A percentile compares a stretch with the other conserved stretches of the same genome.
These are phyloP conservation scores for Fragaria ananassa DNA, from an alignment of 306 rosid genomes.

Conservation along the genomic window DNA sequence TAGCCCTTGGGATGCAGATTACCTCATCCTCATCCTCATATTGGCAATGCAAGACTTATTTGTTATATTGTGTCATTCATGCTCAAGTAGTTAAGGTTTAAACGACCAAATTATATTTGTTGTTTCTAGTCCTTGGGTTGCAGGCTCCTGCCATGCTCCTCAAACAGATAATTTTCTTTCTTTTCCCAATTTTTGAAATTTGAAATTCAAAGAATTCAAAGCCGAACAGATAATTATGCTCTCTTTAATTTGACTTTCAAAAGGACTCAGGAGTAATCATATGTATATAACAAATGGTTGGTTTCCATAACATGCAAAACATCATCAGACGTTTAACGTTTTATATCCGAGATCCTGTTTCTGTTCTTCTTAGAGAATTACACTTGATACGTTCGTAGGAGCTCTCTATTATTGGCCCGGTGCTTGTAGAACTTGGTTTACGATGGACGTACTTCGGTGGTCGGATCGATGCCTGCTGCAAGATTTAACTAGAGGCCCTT, in stretches of 20 bases:
- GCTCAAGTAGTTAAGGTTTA: background rate
- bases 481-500: background rate
- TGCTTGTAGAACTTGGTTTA: background rate
- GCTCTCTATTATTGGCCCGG: background rate
- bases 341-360: background rate
- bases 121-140: background rate
- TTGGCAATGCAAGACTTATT: background rate
- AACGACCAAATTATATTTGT: background rate
- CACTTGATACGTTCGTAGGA: background rate
- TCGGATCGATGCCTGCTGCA: background rate
- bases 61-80: too few relatives aligned
- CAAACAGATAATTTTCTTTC: background rate
- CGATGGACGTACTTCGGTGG: background rate
- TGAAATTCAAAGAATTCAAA: background rate
- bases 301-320: background rate
- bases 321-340: background rate
- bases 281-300: background rate
- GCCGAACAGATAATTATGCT: background rate
- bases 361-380: background rate
- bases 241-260: background rate
- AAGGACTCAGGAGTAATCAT: background rate
- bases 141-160: background rate
- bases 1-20: slow-evolving; percentile 3
- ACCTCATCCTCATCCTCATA: background rate
- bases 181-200: background rate